A percentile compares a stretch with the other conserved stretches of the same genome.
These are phyloP conservation scores for Dictyostelium brefeldianum DNA, from an alignment of 78 protist species.

Conservation along the genomic window DNA sequence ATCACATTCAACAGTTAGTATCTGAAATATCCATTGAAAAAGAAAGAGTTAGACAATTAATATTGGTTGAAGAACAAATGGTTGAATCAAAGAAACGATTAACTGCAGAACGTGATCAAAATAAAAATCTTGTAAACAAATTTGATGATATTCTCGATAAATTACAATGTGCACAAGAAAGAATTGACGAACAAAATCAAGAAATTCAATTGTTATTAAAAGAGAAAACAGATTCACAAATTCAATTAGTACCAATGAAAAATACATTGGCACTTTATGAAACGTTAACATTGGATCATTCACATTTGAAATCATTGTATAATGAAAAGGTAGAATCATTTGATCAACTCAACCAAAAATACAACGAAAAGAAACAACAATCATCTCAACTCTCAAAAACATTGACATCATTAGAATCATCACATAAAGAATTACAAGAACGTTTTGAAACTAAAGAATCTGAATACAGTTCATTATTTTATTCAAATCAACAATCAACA, in stretches of 20 bases:
- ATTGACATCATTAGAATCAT: background rate
- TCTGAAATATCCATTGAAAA: conserved; percentile 9
- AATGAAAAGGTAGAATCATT: conserved; percentile 7
- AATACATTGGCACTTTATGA: background rate
- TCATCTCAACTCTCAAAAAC: background rate
- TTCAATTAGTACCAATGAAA: conserved; percentile 34
- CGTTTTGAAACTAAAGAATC: background rate
- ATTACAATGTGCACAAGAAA: background rate
- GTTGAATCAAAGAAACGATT: background rate
- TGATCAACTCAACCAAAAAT: conserved; percentile 18
- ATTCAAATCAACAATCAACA: background rate
- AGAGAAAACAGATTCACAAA: conserved; percentile 58
- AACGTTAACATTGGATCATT: background rate
- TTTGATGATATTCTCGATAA: background rate
- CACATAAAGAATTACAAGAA: background rate
- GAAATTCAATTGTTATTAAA: conserved; percentile 39
- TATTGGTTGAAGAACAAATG: background rate
- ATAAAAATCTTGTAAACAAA: background rate
- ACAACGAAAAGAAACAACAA: conserved; percentile 18
- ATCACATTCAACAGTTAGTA: background rate
- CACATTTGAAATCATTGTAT: background rate
- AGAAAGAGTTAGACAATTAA: conserved; percentile 9
- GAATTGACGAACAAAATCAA: conserved; percentile 45
- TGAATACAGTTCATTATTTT: background rate
- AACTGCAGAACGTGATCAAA: background rate